Evolutionary conservation across 495 filamentous ascomycete genomes (phyloP).

Genomic region (Immersiella caudata): DNA sequence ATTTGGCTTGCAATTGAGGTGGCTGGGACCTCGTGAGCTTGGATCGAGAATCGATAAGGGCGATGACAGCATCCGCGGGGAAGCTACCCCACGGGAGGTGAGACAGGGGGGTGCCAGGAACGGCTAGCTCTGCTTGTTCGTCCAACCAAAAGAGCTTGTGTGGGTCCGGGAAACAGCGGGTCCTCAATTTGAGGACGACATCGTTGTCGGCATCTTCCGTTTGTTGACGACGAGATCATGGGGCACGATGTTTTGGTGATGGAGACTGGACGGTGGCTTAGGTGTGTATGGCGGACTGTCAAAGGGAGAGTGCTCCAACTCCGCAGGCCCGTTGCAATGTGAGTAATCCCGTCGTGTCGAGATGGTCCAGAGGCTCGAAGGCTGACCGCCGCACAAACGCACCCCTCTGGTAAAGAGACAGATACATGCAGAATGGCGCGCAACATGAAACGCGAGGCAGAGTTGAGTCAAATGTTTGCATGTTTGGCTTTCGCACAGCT

Average conservation of each 20-base stretch:
- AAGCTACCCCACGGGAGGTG: conserved; percentile 12
- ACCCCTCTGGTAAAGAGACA: background rate
- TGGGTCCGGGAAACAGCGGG: conserved; percentile 1
- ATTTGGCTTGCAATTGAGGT: background rate
- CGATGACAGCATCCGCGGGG: conserved; percentile 8
- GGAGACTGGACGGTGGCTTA: too few relatives aligned
- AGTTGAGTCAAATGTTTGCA: background rate
- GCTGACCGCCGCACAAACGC: background rate
- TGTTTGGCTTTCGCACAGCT: background rate
- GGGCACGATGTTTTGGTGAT: background rate
- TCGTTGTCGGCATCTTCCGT: background rate
- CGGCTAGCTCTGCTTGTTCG: background rate
- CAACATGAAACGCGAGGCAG: conserved; percentile 16
- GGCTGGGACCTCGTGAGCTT: background rate
- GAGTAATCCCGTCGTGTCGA: too few relatives aligned
- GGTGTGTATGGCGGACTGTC: too few relatives aligned
- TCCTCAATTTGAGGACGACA: background rate
- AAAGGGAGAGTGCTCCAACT: too few relatives aligned
- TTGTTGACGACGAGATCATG: background rate
- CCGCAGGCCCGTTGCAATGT: too few relatives aligned
- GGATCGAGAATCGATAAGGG: background rate
- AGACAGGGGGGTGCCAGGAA: conserved; percentile 7
- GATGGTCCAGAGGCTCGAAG: too few relatives aligned
- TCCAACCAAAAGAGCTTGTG: background rate
- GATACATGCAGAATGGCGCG: background rate